phyloP scores from a whole-genome alignment of 1,284 basidiomycete genomes.

The Ceratobasidium sp. region DNA sequence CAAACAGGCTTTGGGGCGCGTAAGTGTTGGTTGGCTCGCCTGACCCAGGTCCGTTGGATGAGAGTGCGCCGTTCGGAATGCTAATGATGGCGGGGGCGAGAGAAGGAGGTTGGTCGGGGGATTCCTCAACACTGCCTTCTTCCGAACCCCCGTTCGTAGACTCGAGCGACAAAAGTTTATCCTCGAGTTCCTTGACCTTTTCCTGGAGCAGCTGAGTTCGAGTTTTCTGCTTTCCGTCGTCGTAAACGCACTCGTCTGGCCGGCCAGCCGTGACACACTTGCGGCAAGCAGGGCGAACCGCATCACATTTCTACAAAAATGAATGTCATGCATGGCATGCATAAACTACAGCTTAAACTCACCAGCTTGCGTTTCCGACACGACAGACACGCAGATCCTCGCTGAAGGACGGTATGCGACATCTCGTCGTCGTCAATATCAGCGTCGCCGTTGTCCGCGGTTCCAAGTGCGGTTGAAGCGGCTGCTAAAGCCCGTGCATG shows the following conservation, averaged over 20 bases:
- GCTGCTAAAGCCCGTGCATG: slow-evolving; percentile 41
- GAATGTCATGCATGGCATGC: not conserved
- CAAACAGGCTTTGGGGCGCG: slow-evolving; percentile 49
- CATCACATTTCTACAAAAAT: slow-evolving; percentile 35
- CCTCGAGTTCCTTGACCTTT: slow-evolving; percentile 64
- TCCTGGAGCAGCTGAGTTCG: slow-evolving; percentile 69
- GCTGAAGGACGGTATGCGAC: slow-evolving; percentile 40
- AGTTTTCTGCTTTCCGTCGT: slow-evolving; percentile 70
- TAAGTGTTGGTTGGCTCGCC: not conserved
- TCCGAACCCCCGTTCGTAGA: slow-evolving; percentile 19
- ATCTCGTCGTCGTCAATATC: slow-evolving; percentile 42
- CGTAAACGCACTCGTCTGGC: slow-evolving; percentile 66
- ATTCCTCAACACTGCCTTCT: slow-evolving; percentile 1
- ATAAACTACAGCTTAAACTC: slow-evolving; percentile 47
- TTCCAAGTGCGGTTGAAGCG: slow-evolving; percentile 17
- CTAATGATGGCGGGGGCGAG: slow-evolving; percentile 34
- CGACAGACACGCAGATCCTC: slow-evolving; percentile 46
- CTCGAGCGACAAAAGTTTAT: slow-evolving; percentile 59
- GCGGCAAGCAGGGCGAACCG: slow-evolving; percentile 34
- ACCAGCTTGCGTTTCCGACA: slow-evolving; percentile 82
- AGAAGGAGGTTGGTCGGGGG: slow-evolving; percentile 25
- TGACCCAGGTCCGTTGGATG: slow-evolving; percentile 10
- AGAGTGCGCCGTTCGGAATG: not conserved
- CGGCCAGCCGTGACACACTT: slow-evolving; percentile 59
- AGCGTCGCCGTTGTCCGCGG: slow-evolving; percentile 12